Conservation (phyloP, 768 basidiomycete species). For the Lentinus brumalis region DNA sequence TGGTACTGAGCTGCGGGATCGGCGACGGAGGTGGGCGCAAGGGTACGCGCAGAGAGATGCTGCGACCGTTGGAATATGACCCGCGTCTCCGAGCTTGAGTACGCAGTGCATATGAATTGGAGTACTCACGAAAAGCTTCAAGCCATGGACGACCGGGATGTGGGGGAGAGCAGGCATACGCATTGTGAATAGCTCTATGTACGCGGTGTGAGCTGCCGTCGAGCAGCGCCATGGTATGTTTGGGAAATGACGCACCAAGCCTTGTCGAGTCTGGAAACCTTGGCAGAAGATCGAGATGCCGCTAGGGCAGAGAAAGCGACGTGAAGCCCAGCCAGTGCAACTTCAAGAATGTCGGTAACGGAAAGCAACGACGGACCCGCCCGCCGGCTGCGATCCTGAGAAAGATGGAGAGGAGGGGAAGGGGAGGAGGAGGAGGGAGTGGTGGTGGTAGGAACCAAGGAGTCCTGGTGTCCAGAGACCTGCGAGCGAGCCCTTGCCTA, state of each 20-base stretch:
- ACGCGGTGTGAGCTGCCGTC: background rate
- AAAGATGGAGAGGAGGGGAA: slow-evolving; percentile 24
- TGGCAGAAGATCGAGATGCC: slow-evolving; percentile 37
- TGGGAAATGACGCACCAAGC: slow-evolving; percentile 6
- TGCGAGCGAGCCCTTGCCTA: background rate
- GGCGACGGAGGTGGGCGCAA: background rate
- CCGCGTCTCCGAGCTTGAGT: background rate
- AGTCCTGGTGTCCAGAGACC: slow-evolving; percentile 3
- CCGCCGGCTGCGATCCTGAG: slow-evolving; percentile 27
- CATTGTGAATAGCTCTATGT: slow-evolving; percentile 6
- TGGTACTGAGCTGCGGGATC: background rate
- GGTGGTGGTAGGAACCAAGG: slow-evolving; percentile 22
- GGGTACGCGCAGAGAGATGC: background rate
- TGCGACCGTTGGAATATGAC: background rate
- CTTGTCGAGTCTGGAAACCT: slow-evolving; percentile 10
- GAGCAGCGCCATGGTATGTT: slow-evolving; percentile 5
- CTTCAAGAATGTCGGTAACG: slow-evolving; percentile 16
- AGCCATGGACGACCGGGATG: slow-evolving; percentile 12
- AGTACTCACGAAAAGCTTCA: slow-evolving; percentile 24
- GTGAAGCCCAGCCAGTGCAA: slow-evolving; percentile 30
- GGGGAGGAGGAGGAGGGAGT: slow-evolving; percentile 29
- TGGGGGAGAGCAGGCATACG: slow-evolving; percentile 8
- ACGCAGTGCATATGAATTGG: background rate
- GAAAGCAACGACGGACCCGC: slow-evolving; percentile 36
- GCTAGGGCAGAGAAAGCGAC: slow-evolving; percentile 41